A percentile compares a stretch with the other conserved stretches of the same genome.
Evolutionary conservation across 352 stramenopile genomes (phyloP).

Genomic region (Pythium aristosporum): DNA sequence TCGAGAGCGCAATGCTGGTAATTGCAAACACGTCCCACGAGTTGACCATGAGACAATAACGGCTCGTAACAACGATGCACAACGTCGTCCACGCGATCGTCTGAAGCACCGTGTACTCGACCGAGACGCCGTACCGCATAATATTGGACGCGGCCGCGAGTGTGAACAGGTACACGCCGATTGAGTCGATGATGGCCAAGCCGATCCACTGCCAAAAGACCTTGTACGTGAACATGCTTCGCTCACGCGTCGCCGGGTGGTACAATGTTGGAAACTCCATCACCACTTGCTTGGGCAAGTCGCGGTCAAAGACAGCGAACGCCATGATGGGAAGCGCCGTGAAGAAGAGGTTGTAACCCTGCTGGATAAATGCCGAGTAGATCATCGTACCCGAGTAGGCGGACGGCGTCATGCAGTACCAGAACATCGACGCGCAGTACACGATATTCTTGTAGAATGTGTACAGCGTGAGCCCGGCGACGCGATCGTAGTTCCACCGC

Average conservation of each 20-base stretch:
- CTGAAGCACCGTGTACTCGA: conserved; percentile 66
- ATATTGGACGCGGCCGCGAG: conserved; percentile 51
- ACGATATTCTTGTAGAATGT: conserved; percentile 93
- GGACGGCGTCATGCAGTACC: conserved; percentile 81
- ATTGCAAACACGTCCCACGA: conserved; percentile 74
- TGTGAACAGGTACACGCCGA: conserved; percentile 70
- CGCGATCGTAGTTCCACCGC: conserved; percentile 85
- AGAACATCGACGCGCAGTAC: conserved; percentile 91
- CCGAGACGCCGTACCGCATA: conserved; percentile 50
- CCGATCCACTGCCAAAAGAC: conserved; percentile 89
- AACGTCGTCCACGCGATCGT: conserved; percentile 74
- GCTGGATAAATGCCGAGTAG: conserved; percentile 84
- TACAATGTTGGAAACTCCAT: conserved; percentile 71
- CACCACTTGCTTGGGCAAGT: conserved; percentile 66
- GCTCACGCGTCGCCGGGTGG: conserved; percentile 50
- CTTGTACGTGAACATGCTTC: conserved; percentile 66
- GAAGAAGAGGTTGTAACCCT: conserved; percentile 96
- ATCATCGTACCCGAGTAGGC: conserved; percentile 91
- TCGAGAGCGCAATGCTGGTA: conserved; percentile 49
- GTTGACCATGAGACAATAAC: conserved; percentile 80
- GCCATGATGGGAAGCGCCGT: conserved; percentile 92
- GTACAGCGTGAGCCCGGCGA: conserved; percentile 88
- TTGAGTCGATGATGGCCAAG: conserved; percentile 71
- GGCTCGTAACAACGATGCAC: conserved; percentile 73
- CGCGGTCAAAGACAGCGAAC: conserved; percentile 79